Conservation (phyloP, 352 stramenopile species). For the Phytophthora megakarya region DNA sequence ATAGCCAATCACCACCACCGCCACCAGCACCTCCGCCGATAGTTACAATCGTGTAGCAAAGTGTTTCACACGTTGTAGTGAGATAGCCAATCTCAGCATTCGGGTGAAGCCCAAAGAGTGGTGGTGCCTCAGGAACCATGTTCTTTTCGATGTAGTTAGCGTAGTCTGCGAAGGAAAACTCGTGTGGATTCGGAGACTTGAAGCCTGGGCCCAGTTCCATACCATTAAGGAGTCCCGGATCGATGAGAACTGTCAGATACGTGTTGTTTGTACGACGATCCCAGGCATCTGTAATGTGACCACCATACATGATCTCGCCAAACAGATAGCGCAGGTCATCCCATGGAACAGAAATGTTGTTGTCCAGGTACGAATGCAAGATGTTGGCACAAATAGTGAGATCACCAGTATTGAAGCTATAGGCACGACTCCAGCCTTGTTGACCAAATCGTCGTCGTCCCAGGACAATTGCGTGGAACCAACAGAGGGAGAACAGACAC, state of each 20-base stretch:
- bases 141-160: slow-evolving; percentile 94
- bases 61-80: slow-evolving; percentile 89
- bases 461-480: slow-evolving; percentile 96
- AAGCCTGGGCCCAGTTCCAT: slow-evolving; percentile 96
- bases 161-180: slow-evolving; percentile 85
- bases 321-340: slow-evolving; percentile 97
- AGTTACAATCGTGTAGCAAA: slow-evolving; percentile 95
- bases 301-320: slow-evolving; percentile 97
- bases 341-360: slow-evolving; percentile 92
- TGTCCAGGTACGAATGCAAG: slow-evolving; percentile 93
- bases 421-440: slow-evolving; percentile 94
- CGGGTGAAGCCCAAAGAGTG: slow-evolving; percentile 93
- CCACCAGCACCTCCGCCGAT: slow-evolving; percentile 82
- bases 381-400: slow-evolving; percentile 96
- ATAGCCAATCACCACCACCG: slow-evolving; percentile 25
- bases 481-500: slow-evolving; percentile 95
- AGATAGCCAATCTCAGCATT: slow-evolving; percentile 97
- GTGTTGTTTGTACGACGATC: slow-evolving; percentile 96
- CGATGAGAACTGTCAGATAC: slow-evolving; percentile 92
- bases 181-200: slow-evolving; percentile 88
- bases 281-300: slow-evolving; percentile 96
- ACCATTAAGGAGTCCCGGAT: slow-evolving; percentile 78
- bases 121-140: slow-evolving; percentile 92
- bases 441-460: slow-evolving; percentile 92
- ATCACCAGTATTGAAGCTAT: slow-evolving; percentile 96